A percentile compares a stretch with the other conserved stretches of the same genome.
Conservation (phyloP, 495 filamentous ascomycete genomes). For the Endocarpon pusillum region DNA sequence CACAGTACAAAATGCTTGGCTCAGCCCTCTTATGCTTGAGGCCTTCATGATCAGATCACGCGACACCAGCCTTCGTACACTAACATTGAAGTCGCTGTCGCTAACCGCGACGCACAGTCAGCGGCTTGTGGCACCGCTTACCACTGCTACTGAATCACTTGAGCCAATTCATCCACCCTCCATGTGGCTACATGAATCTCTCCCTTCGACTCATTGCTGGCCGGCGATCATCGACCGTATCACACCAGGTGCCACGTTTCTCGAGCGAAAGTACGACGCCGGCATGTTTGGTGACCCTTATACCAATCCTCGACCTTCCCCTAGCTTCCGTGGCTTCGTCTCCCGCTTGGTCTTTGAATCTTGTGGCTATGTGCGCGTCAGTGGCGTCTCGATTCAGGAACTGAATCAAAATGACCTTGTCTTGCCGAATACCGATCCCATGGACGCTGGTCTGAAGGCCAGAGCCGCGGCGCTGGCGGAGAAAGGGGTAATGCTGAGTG, state of each 20-base stretch:
- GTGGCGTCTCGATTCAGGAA: background rate
- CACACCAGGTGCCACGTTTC: slow-evolving; percentile 19
- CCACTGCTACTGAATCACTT: background rate
- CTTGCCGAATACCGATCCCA: slow-evolving; percentile 1
- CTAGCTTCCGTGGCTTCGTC: slow-evolving; percentile 5
- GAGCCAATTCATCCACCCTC: slow-evolving; percentile 1
- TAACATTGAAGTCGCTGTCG: slow-evolving; percentile 29
- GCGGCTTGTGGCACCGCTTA: background rate
- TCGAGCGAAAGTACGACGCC: background rate
- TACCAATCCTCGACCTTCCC: slow-evolving; percentile 2
- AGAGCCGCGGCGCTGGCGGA: background rate
- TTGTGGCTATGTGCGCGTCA: slow-evolving; percentile 26
- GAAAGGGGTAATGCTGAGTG: slow-evolving; percentile 6
- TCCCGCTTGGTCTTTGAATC: slow-evolving; percentile 21
- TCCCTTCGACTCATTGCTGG: slow-evolving; percentile 19
- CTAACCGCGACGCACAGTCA: slow-evolving; percentile 13
- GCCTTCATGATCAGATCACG: slow-evolving; percentile 12
- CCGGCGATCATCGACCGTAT: slow-evolving; percentile 21
- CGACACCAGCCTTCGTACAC: slow-evolving; percentile 12
- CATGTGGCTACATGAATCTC: slow-evolving; percentile 5
- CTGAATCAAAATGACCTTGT: slow-evolving; percentile 7
- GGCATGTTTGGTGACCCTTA: slow-evolving; percentile 1
- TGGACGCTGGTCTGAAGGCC: slow-evolving; percentile 4
- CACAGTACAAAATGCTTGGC: slow-evolving; percentile 39
- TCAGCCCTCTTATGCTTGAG: slow-evolving; percentile 22